Conservation (phyloP, 2,329 filamentous ascomycete genomes). For the Elsinoe perseae region DNA sequence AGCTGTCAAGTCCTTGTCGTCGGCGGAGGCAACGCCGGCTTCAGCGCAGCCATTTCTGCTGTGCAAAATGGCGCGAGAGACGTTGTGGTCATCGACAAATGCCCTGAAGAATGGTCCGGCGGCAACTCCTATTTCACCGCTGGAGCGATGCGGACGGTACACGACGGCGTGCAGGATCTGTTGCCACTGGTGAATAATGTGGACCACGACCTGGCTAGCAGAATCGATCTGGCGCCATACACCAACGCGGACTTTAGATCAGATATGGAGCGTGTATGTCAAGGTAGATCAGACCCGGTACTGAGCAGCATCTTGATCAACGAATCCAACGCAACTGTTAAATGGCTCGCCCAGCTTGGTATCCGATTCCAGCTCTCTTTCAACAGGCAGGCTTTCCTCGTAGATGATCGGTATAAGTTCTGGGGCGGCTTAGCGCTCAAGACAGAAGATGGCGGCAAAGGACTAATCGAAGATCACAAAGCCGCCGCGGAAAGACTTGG, state of each 20-base stretch:
- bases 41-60: conserved; percentile 52
- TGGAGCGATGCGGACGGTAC: conserved; percentile 53
- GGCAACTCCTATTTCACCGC: conserved; percentile 61
- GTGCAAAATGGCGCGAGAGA: conserved; percentile 38
- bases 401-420: conserved; percentile 55
- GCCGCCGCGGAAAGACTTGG: conserved; percentile 38
- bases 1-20: conserved; percentile 45
- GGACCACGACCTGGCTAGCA: conserved; percentile 36
- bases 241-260: conserved; percentile 45
- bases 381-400: conserved; percentile 53
- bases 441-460: conserved; percentile 53
- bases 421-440: conserved; percentile 59
- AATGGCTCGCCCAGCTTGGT: conserved; percentile 36
- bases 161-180: conserved; percentile 49
- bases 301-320: conserved; percentile 44
- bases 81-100: conserved; percentile 54
- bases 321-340: conserved; percentile 25
- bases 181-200: conserved; percentile 57
- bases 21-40: conserved; percentile 58
- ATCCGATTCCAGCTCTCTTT: conserved; percentile 40
- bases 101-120: conserved; percentile 51
- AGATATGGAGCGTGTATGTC: conserved; percentile 52
- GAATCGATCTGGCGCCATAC: conserved; percentile 54
- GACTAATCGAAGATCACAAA: conserved; percentile 46
- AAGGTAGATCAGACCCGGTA: conserved; percentile 44